These are phyloP conservation scores for Melanomma pulvis-pyrius DNA, from an alignment of 495 filamentous ascomycete species.

Conservation along the genomic window DNA sequence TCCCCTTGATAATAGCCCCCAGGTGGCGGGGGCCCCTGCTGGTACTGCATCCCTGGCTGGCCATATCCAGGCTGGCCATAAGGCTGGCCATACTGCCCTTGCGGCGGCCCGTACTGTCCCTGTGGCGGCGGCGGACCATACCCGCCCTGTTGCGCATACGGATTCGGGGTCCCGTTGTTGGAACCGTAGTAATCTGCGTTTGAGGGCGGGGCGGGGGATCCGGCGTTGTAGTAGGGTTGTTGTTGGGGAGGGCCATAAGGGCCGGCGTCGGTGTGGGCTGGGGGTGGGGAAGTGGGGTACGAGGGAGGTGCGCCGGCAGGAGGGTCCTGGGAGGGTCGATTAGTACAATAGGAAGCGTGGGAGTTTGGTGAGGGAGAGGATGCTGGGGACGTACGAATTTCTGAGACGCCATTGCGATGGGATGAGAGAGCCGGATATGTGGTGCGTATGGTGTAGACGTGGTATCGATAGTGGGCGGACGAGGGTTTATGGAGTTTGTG, in stretches of 20 bases:
- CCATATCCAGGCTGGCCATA: background rate
- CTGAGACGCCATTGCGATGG: conserved; percentile 13
- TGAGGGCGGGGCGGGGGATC: background rate
- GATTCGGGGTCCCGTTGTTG: conserved; percentile 7
- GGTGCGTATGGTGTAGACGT: background rate
- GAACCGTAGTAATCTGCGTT: conserved; percentile 29
- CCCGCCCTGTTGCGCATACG: conserved; percentile 9
- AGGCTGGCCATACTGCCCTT: background rate
- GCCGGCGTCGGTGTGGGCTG: conserved; percentile 23
- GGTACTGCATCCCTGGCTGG: conserved; percentile 38
- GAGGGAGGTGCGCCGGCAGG: conserved; percentile 23
- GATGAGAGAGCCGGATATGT: background rate
- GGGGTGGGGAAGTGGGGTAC: conserved; percentile 24
- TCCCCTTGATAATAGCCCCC: conserved; percentile 51
- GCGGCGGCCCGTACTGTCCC: conserved; percentile 26
- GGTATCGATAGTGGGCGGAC: background rate
- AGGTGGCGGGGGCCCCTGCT: conserved; percentile 35
- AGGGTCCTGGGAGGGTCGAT: conserved; percentile 15
- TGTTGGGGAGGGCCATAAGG: conserved; percentile 20
- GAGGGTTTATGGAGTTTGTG: background rate
- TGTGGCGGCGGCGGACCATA: conserved; percentile 3
- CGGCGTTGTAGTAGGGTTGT: conserved; percentile 22
- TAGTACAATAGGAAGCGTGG: background rate
- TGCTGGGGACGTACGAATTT: conserved; percentile 21
- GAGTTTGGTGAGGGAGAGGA: background rate